These are phyloP conservation scores for Galerina marginata DNA, from an alignment of 768 basidiomycete genomes.

Conservation along the genomic window DNA sequence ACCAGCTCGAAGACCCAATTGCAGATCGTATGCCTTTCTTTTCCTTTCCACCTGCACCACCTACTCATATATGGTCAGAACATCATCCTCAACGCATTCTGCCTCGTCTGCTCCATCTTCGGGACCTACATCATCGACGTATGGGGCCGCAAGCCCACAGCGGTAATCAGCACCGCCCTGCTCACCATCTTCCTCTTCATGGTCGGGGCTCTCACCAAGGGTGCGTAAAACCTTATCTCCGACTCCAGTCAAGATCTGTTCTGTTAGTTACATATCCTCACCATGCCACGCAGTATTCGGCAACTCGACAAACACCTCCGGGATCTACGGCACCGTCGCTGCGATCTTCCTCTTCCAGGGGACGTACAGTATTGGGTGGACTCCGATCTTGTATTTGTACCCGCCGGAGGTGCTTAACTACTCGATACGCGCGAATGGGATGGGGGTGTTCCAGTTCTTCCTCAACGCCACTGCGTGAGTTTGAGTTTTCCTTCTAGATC, in stretches of 20 bases:
- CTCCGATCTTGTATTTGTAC: conserved; percentile 20
- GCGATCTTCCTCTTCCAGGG: conserved; percentile 25
- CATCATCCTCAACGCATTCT: conserved; percentile 23
- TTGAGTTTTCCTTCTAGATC: neutral
- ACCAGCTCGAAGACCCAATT: conserved; percentile 19
- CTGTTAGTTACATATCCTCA: neutral
- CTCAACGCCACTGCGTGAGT: conserved; percentile 22
- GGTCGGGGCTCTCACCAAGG: conserved; percentile 21
- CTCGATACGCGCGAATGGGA: conserved; percentile 22
- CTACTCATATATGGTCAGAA: conserved; percentile 4
- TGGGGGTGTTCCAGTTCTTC: conserved; percentile 22
- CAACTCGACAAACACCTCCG: conserved; percentile 14
- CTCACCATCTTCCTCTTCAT: conserved; percentile 22
- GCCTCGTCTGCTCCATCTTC: conserved; percentile 21
- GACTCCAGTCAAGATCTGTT: too few species aligned
- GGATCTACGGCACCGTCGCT: conserved; percentile 21
- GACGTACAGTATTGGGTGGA: conserved; percentile 23
- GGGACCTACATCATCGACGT: conserved; percentile 20
- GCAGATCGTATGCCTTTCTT: conserved; percentile 10
- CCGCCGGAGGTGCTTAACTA: conserved; percentile 23
- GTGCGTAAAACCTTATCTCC: too few species aligned
- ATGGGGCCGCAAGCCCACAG: conserved; percentile 22
- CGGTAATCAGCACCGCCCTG: conserved; percentile 17
- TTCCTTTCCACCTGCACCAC: neutral
- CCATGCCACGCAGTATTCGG: conserved; percentile 10